A percentile compares a stretch with the other conserved stretches of the same genome.
phyloP scores from a whole-genome alignment of 306 rosid species.

The Cicer cuneatum region DNA sequence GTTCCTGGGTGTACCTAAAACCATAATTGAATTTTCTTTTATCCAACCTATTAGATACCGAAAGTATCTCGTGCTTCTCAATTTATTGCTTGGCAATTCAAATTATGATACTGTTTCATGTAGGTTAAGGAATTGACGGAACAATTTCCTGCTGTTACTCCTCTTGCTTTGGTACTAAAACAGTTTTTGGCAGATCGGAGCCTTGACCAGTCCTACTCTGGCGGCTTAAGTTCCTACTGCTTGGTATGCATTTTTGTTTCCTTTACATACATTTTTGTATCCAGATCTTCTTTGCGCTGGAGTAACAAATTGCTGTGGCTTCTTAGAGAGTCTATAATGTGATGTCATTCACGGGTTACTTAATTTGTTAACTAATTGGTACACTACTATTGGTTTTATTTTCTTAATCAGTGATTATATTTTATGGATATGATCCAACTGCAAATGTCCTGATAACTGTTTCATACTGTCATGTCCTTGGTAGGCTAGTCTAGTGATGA shows the following conservation, averaged over 20 bases:
- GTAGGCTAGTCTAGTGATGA: constrained; percentile 15
- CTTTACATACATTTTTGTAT: neutral
- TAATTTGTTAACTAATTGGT: constrained; percentile 7
- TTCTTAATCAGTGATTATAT: constrained; percentile 3
- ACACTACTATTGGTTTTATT: neutral
- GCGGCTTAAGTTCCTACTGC: constrained; percentile 97
- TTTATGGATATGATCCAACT: constrained; percentile 24
- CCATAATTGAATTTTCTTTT: neutral
- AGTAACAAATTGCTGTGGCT: constrained; percentile 23
- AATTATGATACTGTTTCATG: constrained; percentile 34
- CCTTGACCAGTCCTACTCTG: constrained; percentile 95
- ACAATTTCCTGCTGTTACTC: constrained; percentile 94
- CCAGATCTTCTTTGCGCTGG: constrained; percentile 10
- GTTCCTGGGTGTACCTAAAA: neutral
- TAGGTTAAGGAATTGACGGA: constrained; percentile 88
- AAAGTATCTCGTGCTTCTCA: constrained; percentile 1
- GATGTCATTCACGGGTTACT: constrained; percentile 21
- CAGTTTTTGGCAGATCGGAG: constrained; percentile 96
- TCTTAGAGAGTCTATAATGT: constrained; percentile 24
- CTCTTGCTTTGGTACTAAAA: constrained; percentile 90
- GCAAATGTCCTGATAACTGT: constrained; percentile 14
- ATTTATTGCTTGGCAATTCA: constrained; percentile 38
- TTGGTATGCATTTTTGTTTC: constrained; percentile 69
- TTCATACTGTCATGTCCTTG: constrained; percentile 17
- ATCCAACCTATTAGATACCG: constrained; percentile 18